Evolutionary conservation across 2,329 filamentous ascomycete species (phyloP), one percentile per base, ranked within the genome.

Genomic region (Botrytis paeoniae): DNA sequence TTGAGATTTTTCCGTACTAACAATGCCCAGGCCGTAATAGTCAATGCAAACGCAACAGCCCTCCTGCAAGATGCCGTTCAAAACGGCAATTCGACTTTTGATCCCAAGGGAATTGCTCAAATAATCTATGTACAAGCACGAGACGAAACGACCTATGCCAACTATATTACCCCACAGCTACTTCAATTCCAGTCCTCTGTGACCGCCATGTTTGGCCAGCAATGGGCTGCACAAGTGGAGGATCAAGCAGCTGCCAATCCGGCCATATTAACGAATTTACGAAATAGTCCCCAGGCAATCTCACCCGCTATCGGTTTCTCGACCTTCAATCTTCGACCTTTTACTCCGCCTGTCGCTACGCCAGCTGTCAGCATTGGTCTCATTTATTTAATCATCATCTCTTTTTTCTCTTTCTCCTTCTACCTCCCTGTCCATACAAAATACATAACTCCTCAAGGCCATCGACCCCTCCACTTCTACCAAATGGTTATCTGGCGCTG

Each of bases 341-440:
- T 91, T 78, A 81, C 79, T 25, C 89, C 89, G 0, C 83, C 86
- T 9, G 84, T 84, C 2, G 82, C 85, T 0, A 88, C 86, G 2
- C 89, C 89, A 0, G 85, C 89, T 1, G 86, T 91, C 3, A 87
- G 85, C 1, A 89, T 91, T 70, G 89, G 89, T 0, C 81, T 91
- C 41, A 91, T 92, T 76, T 91, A 91, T 78, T 82, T 91, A 2
- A 91, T 92, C 77, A 71, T 71, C 14, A 91, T 92, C 77, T 84
- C 91, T 59, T 87, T 88, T 0, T 91, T 91, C 82, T 91, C 91
- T 41, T 91, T 89, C 80, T 84, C 86, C 0, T 91, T 91, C 81
- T 89, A 91, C 77, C 82, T 91, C 62, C 89, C 89, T 0, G 87
- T 90, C 22, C 89, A 92, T 79, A 85, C 85, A 76, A 85, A 87